These are phyloP conservation scores for Sideroxylon spinosum DNA, from an alignment of 179 eudicot species.

Conservation along the genomic window DNA sequence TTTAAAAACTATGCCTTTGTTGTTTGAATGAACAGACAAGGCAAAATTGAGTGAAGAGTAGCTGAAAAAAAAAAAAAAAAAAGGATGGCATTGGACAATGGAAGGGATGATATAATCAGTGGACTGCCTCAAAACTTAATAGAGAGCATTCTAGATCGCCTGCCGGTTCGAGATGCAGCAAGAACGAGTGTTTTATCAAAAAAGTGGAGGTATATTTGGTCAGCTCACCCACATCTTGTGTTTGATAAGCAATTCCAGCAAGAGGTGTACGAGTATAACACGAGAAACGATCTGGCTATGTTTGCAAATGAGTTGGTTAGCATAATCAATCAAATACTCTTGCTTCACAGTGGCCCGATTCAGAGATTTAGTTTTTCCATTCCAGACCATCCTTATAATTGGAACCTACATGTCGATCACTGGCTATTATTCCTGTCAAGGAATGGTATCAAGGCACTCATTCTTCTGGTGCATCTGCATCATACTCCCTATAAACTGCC, in stretches of 20 bases:
- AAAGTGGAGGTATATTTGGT: slow-evolving; percentile 17
- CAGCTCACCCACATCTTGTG: not conserved
- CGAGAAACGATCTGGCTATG: not conserved
- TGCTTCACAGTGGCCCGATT: slow-evolving; percentile 3
- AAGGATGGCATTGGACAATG: too few species aligned
- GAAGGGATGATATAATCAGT: not conserved
- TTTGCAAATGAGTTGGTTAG: not conserved
- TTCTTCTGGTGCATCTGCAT: not conserved
- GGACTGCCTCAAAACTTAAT: slow-evolving; percentile 7
- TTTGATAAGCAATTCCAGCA: not conserved
- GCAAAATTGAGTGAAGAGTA: too few species aligned
- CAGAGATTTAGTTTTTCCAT: not conserved
- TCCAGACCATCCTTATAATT: not conserved
- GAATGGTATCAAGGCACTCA: slow-evolving; percentile 13
- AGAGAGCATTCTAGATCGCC: not conserved
- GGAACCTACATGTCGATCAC: not conserved
- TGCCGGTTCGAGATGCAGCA: slow-evolving; percentile 14
- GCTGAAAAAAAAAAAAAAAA: too few species aligned
- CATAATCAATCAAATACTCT: not conserved
- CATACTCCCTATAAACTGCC: not conserved
- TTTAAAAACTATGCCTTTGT: too few species aligned
- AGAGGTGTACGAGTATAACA: not conserved
- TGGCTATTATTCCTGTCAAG: slow-evolving; percentile 7
- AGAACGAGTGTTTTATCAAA: slow-evolving; percentile 17
- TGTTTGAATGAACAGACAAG: too few species aligned